Conservation (phyloP, 192 early-diverging fungal genomes). For the Backusella parvicylindrica region DNA sequence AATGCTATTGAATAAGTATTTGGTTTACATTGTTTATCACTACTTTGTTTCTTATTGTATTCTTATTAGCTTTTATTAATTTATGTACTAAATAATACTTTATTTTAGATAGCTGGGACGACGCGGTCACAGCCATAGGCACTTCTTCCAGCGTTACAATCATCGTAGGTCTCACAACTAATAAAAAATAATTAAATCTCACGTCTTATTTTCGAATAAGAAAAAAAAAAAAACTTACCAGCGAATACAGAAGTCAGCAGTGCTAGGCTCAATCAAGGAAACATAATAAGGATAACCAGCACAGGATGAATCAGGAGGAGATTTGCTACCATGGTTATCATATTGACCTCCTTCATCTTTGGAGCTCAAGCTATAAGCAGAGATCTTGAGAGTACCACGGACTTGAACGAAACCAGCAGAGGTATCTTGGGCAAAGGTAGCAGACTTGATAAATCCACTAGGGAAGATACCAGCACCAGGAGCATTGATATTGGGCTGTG, state of each 20-base stretch:
- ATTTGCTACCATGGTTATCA: conserved; percentile 27
- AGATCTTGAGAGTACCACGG: conserved; percentile 27
- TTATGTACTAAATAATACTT: not conserved
- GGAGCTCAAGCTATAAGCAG: conserved; percentile 24
- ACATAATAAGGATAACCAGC: conserved; percentile 34
- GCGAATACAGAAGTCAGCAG: conserved; percentile 33
- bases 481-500: conserved; percentile 24
- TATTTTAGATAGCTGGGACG: conserved; percentile 50
- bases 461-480: conserved; percentile 38
- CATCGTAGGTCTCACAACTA: conserved; percentile 31
- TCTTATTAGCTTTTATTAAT: too few relatives aligned
- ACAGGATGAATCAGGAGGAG: conserved; percentile 24
- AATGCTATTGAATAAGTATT: too few relatives aligned
- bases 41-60: too few relatives aligned
- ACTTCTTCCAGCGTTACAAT: conserved; percentile 43
- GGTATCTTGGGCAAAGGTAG: conserved; percentile 21
- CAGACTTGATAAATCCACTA: conserved; percentile 23
- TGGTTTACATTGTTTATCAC: too few relatives aligned
- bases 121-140: conserved; percentile 57
- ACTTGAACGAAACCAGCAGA: conserved; percentile 38
- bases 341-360: conserved; percentile 37
- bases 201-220: conserved; percentile 3
- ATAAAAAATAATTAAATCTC: not conserved
- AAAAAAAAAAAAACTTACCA: conserved; percentile 16
- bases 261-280: conserved; percentile 35